A percentile compares a stretch with the other conserved stretches of the same genome.
Conservation (phyloP, 805 yeast genomes). For the Monosporozyma servazzii region DNA sequence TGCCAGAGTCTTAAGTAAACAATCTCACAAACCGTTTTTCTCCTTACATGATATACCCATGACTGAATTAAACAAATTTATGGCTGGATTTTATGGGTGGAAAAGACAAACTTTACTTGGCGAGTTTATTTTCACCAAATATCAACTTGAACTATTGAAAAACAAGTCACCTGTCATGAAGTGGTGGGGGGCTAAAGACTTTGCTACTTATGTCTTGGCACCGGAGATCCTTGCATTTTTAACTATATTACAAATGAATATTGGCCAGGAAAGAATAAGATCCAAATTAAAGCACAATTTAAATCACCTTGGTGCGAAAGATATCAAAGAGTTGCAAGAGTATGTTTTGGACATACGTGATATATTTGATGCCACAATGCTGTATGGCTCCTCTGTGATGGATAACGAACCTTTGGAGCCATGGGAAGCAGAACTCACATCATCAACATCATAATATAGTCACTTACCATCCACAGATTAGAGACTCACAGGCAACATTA, state of each 20-base stretch:
- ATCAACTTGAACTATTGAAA: constrained; percentile 25
- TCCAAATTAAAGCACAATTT: neutral
- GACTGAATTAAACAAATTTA: constrained; percentile 37
- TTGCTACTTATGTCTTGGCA: constrained; percentile 49
- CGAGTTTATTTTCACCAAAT: constrained; percentile 31
- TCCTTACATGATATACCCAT: constrained; percentile 40
- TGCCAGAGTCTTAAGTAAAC: constrained; percentile 36
- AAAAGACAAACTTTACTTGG: constrained; percentile 47
- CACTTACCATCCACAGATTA: no score
- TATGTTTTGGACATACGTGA: constrained; percentile 21
- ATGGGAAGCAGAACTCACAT: constrained; percentile 16
- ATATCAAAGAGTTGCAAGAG: neutral
- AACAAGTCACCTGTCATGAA: constrained; percentile 37
- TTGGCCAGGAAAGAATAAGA: constrained; percentile 7
- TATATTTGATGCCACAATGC: constrained; percentile 38
- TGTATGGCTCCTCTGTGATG: constrained; percentile 35
- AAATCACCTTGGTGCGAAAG: neutral
- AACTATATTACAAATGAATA: constrained; percentile 38
- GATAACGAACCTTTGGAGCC: constrained; percentile 23
- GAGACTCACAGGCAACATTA: no score
- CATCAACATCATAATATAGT: no score
- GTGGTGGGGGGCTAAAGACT: constrained; percentile 55
- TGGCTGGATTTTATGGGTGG: constrained; percentile 55
- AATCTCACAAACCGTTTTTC: constrained; percentile 36
- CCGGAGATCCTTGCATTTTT: constrained; percentile 51